A percentile compares a stretch with the other conserved stretches of the same genome.
Conservation (phyloP, 768 basidiomycete genomes). For the Mycena rebaudengoi region DNA sequence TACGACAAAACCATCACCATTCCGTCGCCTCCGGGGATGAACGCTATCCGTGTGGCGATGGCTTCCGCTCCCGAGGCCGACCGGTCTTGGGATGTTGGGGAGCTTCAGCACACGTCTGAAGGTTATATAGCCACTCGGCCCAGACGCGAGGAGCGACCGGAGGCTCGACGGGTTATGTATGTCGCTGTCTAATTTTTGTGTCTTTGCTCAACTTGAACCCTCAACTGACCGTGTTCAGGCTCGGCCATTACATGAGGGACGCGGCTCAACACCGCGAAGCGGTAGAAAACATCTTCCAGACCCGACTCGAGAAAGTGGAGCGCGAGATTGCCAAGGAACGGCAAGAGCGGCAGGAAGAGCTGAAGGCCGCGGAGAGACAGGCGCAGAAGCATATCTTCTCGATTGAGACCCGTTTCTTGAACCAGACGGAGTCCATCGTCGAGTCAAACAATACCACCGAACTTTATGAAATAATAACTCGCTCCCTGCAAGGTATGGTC, state of each 20-base stretch:
- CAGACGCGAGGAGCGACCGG: neutral
- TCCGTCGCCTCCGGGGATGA: neutral
- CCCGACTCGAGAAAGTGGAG: neutral
- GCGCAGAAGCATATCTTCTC: neutral
- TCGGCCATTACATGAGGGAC: neutral
- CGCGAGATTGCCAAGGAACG: neutral
- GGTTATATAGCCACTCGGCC: neutral
- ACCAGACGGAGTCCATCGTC: neutral
- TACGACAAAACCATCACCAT: neutral
- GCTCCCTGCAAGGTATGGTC: neutral
- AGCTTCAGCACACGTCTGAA: neutral
- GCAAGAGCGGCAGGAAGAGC: neutral
- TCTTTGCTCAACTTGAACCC: slow-evolving; percentile 6
- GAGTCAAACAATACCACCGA: neutral
- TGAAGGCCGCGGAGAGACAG: neutral
- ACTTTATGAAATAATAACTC: neutral
- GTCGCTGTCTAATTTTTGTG: neutral
- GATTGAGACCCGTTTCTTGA: neutral
- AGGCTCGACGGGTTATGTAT: neutral
- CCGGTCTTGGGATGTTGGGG: neutral
- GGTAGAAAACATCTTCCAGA: neutral
- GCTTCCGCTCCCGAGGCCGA: neutral
- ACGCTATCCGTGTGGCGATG: neutral
- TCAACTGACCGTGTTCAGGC: slow-evolving; percentile 2
- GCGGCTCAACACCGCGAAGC: neutral